phyloP scores from a whole-genome alignment of 1,284 basidiomycete genomes.

The Exobasidium cylindrosporum region DNA sequence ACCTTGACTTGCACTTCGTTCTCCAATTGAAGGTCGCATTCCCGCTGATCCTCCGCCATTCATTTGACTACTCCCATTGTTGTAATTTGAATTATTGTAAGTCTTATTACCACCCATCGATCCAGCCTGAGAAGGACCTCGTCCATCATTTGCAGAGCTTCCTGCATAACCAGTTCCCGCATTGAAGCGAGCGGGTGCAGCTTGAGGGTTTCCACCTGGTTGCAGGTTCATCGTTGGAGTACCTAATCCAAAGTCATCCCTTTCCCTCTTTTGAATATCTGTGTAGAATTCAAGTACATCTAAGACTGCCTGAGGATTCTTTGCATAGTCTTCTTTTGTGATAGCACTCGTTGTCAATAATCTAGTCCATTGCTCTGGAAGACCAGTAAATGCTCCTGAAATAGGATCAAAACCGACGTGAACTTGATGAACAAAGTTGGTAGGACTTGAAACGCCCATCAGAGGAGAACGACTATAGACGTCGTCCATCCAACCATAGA shows the following conservation, averaged over 20 bases:
- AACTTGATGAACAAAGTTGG: conserved; percentile 96
- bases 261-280: conserved; percentile 87
- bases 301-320: conserved; percentile 92
- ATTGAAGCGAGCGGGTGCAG: conserved; percentile 24
- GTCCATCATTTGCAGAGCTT: conserved; percentile 15
- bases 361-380: conserved; percentile 95
- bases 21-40: background rate
- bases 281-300: conserved; percentile 98
- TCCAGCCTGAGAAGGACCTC: conserved; percentile 3
- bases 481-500: conserved; percentile 95
- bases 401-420: conserved; percentile 96
- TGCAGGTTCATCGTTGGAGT: conserved; percentile 51
- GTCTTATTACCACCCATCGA: background rate
- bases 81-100: background rate
- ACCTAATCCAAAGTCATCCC: conserved; percentile 65
- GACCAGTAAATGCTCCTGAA: conserved; percentile 87
- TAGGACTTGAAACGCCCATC: conserved; percentile 88
- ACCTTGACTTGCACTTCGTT: background rate
- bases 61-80: background rate
- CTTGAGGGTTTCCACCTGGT: conserved; percentile 37
- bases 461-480: conserved; percentile 87
- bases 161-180: conserved; percentile 24
- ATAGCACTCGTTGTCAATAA: conserved; percentile 93
- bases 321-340: conserved; percentile 93
- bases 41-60: background rate